These are phyloP conservation scores for Glycine latifolia DNA, from an alignment of 306 rosid species.

Conservation along the genomic window DNA sequence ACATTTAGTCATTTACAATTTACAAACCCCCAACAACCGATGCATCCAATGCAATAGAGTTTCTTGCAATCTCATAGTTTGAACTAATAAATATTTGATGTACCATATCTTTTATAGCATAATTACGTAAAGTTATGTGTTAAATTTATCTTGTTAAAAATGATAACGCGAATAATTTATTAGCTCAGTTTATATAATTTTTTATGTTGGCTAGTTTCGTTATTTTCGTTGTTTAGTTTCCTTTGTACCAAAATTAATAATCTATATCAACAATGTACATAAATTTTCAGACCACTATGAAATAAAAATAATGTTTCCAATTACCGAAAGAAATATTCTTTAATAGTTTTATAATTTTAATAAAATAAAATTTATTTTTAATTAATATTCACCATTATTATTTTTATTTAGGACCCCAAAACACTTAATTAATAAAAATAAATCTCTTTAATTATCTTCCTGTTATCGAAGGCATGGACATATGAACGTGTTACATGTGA, in stretches of 20 bases:
- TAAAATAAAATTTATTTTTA: no score
- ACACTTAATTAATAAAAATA: not conserved
- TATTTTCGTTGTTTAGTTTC: no score
- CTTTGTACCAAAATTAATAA: not conserved
- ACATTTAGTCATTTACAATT: not conserved
- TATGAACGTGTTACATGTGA: constrained; percentile 1
- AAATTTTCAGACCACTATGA: not conserved
- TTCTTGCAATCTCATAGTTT: not conserved
- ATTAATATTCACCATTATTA: no score
- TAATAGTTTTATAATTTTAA: not conserved
- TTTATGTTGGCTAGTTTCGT: no score
- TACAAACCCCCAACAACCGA: not conserved
- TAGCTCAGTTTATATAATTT: not conserved
- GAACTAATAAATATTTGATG: not conserved
- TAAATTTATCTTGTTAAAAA: not conserved
- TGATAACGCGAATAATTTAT: not conserved
- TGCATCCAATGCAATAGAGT: constrained; percentile 1
- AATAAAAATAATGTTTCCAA: not conserved
- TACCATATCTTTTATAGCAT: constrained; percentile 5
- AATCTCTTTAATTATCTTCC: not conserved
- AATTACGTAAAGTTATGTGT: not conserved
- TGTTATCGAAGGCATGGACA: not conserved
- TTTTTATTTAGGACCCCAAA: no score
- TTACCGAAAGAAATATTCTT: not conserved
- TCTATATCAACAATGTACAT: not conserved